Percentiles rank a stretch among this genome's conserved stretches.
phyloP scores from a whole-genome alignment of 2,329 filamentous ascomycete genomes.

The Aspergillus puulaauensis region DNA sequence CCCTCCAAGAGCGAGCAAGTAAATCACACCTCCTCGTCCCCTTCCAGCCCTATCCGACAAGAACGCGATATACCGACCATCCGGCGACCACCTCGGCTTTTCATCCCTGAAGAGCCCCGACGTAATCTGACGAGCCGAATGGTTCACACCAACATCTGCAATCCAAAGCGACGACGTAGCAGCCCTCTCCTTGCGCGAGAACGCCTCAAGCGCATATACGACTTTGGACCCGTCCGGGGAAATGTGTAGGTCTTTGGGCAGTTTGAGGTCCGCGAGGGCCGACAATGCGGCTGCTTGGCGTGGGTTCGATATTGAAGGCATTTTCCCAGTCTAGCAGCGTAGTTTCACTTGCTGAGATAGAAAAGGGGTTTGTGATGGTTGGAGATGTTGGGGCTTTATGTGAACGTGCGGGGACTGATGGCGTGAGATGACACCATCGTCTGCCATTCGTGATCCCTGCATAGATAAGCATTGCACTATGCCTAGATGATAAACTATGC shows the following conservation, averaged over 20 bases:
- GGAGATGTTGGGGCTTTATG: neutral
- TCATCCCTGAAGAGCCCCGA: conserved; percentile 9
- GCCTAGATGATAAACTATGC: too few relatives aligned
- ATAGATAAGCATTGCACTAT: neutral
- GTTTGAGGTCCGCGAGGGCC: conserved; percentile 6
- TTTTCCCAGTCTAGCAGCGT: neutral
- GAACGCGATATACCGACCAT: conserved; percentile 6
- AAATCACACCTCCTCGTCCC: neutral
- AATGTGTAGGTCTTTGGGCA: conserved; percentile 5
- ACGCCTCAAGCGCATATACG: conserved; percentile 4
- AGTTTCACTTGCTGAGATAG: neutral
- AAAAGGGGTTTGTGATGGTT: too few relatives aligned
- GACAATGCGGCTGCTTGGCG: neutral
- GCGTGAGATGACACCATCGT: conserved; percentile 9
- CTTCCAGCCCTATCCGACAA: conserved; percentile 1
- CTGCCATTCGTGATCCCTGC: neutral
- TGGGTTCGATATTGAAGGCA: neutral
- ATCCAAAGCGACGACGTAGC: conserved; percentile 6
- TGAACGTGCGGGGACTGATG: conserved; percentile 1
- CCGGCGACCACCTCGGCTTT: conserved; percentile 3
- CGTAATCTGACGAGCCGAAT: conserved; percentile 9
- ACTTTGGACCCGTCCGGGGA: conserved; percentile 1
- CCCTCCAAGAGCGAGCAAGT: conserved; percentile 2
- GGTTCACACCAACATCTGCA: neutral
- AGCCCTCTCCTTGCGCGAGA: neutral